Percentiles rank a stretch among this genome's conserved stretches.
phyloP scores from a whole-genome alignment of 169 alveolate genomes.

The Plasmodium chabaudi region DNA sequence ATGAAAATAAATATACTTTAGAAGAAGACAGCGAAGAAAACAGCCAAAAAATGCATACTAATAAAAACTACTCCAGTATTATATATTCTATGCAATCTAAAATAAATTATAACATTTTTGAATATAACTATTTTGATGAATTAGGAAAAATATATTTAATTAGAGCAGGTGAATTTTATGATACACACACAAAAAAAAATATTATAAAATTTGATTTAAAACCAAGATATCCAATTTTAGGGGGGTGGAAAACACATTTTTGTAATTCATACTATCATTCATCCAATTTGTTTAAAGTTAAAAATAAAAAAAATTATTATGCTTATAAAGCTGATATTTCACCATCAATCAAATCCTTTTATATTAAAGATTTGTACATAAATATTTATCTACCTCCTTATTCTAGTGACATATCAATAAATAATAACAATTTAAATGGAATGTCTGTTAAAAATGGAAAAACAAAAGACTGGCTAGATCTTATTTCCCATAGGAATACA shows the following conservation, averaged over 20 bases:
- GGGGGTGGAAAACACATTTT: conserved; percentile 79
- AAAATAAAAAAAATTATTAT: conserved; percentile 54
- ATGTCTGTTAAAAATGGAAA: conserved; percentile 22
- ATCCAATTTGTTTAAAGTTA: conserved; percentile 41
- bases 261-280: conserved; percentile 48
- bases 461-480: conserved; percentile 54
- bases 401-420: conserved; percentile 18
- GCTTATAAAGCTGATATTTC: conserved; percentile 54
- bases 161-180: conserved; percentile 46
- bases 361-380: conserved; percentile 37
- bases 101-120: conserved; percentile 42
- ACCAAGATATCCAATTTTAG: conserved; percentile 82
- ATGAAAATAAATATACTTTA: conserved; percentile 37
- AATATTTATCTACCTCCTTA: conserved; percentile 49
- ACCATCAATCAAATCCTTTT: conserved; percentile 63
- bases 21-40: neutral
- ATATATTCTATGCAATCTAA: conserved; percentile 47
- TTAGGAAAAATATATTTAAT: conserved; percentile 62
- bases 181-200: conserved; percentile 21
- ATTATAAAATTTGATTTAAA: conserved; percentile 42
- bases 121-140: conserved; percentile 65
- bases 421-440: neutral
- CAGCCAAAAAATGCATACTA: neutral
- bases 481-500: conserved; percentile 42
- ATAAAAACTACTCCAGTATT: neutral